phyloP scores from a whole-genome alignment of 805 yeast genomes.

The Schwanniomyces polymorphus region DNA sequence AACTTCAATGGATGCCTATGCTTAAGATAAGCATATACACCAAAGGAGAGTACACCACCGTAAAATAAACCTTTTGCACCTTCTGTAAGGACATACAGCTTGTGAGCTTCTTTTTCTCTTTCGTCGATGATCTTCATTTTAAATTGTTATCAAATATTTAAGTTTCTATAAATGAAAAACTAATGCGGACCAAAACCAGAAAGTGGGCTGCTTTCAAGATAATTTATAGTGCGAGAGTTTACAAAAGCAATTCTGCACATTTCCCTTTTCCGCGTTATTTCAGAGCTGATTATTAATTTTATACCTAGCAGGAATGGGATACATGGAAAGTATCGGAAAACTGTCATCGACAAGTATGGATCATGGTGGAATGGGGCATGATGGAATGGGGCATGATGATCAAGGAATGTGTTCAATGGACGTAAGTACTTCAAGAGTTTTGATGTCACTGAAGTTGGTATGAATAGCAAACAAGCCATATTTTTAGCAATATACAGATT shows the following conservation, averaged over 20 bases:
- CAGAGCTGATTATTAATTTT: not conserved
- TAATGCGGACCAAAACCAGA: not conserved
- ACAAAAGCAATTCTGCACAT: not conserved
- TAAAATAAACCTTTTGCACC: conserved; percentile 39
- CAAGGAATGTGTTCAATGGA: conserved; percentile 52
- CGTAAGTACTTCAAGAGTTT: conserved; percentile 22
- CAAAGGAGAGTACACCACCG: conserved; percentile 31
- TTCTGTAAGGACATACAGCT: conserved; percentile 31
- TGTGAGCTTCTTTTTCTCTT: conserved; percentile 43
- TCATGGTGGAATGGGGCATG: conserved; percentile 9
- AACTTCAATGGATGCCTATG: conserved; percentile 33
- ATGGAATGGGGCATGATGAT: conserved; percentile 19
- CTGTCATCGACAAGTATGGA: not conserved
- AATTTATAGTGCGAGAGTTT: not conserved
- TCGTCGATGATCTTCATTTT: conserved; percentile 36
- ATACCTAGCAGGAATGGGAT: not conserved
- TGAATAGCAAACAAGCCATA: not conserved
- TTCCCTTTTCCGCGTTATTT: not conserved
- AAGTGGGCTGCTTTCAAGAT: not conserved
- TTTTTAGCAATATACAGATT: too few relatives aligned
- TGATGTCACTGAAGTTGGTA: not conserved
- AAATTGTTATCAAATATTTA: not conserved
- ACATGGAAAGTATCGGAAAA: not conserved
- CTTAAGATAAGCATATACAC: conserved; percentile 32
- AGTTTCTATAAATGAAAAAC: not conserved